A percentile compares a stretch with the other conserved stretches of the same genome.
Conservation (phyloP, 2,329 filamentous ascomycete genomes). For the Ramichloridium luteum region DNA sequence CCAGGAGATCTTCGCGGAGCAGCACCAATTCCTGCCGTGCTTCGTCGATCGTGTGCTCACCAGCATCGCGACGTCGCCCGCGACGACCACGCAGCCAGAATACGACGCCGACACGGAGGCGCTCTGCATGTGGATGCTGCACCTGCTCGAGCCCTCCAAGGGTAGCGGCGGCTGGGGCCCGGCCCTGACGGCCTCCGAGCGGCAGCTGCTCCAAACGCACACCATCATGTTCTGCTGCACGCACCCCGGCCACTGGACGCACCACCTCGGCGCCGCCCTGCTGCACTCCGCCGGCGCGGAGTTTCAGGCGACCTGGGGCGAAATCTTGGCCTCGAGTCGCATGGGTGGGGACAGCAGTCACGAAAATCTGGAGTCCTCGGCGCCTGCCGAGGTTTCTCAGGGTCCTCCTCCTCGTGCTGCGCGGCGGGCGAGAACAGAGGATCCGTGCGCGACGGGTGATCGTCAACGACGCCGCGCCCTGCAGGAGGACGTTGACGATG, state of each 20-base stretch:
- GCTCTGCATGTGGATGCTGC: constrained; percentile 37
- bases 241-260: constrained; percentile 27
- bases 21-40: constrained; percentile 26
- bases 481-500: no score
- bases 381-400: no score
- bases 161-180: constrained; percentile 17
- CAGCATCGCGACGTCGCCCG: constrained; percentile 21
- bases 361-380: no score
- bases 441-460: no score
- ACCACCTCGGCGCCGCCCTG: constrained; percentile 25
- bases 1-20: constrained; percentile 23
- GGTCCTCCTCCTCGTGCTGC: no score
- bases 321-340: constrained; percentile 26
- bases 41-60: constrained; percentile 30
- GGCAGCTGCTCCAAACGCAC: constrained; percentile 6
- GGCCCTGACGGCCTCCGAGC: constrained; percentile 5
- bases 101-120: constrained; percentile 27
- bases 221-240: constrained; percentile 25
- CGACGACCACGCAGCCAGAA: constrained; percentile 14
- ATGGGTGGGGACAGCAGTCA: no score
- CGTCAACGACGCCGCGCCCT: no score
- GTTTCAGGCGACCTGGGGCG: constrained; percentile 19
- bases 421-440: no score
- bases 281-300: constrained; percentile 17
- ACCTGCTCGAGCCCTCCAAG: constrained; percentile 33